A percentile compares a stretch with the other conserved stretches of the same genome.
phyloP scores from a whole-genome alignment of 2,329 filamentous ascomycete species.

The Rutstroemia sp. region DNA sequence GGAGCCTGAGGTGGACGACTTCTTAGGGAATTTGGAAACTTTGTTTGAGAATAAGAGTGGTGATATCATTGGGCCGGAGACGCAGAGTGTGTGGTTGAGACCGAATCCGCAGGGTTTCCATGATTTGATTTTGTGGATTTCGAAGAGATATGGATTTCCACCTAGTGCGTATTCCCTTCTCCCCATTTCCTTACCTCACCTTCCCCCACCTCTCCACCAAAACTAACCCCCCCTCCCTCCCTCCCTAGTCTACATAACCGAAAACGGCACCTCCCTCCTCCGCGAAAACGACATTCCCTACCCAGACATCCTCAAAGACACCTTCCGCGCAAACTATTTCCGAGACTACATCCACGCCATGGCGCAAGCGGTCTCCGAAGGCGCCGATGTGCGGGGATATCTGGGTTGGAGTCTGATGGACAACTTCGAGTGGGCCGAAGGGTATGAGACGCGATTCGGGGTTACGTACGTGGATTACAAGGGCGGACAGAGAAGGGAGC shows the following conservation, averaged over 20 bases:
- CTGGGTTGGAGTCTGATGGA: constrained; percentile 86
- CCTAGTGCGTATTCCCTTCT: not conserved
- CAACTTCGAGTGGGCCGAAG: constrained; percentile 54
- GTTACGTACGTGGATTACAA: constrained; percentile 79
- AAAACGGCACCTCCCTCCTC: constrained; percentile 81
- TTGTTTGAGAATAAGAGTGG: constrained; percentile 65
- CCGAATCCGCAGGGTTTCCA: constrained; percentile 72
- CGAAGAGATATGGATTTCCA: constrained; percentile 56
- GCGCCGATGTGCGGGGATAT: constrained; percentile 73
- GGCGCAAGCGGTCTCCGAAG: constrained; percentile 66
- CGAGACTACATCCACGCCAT: constrained; percentile 68
- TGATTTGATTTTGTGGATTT: constrained; percentile 69
- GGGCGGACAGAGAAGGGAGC: constrained; percentile 68
- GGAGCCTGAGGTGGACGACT: constrained; percentile 56
- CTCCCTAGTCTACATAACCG: constrained; percentile 58
- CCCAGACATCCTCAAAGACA: constrained; percentile 69
- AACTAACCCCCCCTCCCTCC: not conserved
- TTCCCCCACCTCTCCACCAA: not conserved
- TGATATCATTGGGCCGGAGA: constrained; percentile 71
- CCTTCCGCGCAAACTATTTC: constrained; percentile 77
- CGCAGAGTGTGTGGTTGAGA: constrained; percentile 73
- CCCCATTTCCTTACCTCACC: too few species aligned
- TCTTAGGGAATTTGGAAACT: constrained; percentile 67
- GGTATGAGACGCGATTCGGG: constrained; percentile 79
- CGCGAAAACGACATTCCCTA: constrained; percentile 69